Conservation (phyloP, 2,329 filamentous ascomycete species). For the Stenocarpella maydis region DNA sequence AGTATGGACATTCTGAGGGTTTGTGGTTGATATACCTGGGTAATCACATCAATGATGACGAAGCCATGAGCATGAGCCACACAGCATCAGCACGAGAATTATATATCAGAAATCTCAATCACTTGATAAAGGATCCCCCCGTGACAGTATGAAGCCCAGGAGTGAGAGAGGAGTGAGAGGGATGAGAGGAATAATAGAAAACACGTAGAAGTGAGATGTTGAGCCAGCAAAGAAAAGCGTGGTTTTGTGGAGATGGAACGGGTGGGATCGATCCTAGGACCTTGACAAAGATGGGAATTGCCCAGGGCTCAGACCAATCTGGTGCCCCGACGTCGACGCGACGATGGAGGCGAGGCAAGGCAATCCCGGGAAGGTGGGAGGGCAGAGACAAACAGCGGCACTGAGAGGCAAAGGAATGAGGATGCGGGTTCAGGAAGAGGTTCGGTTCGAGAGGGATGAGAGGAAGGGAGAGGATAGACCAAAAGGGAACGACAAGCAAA, state of each 20-base stretch:
- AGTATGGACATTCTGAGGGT: constrained; percentile 33
- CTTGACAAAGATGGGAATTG: constrained; percentile 19
- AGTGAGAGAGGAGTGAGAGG: neutral
- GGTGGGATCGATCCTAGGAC: constrained; percentile 18
- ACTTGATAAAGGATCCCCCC: neutral
- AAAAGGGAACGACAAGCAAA: neutral
- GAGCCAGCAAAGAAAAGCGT: constrained; percentile 17
- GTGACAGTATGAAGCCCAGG: neutral
- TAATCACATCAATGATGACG: constrained; percentile 36
- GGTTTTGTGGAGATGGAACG: constrained; percentile 25
- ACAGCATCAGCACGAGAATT: constrained; percentile 33
- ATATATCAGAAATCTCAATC: constrained; percentile 25
- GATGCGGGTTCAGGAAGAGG: neutral
- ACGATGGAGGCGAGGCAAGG: neutral
- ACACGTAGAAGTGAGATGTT: neutral
- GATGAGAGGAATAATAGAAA: neutral
- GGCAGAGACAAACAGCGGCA: neutral
- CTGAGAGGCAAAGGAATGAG: neutral
- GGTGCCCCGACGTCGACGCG: constrained; percentile 1
- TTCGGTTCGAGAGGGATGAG: neutral
- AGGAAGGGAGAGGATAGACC: neutral
- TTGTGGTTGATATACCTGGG: constrained; percentile 35
- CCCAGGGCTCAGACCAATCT: constrained; percentile 23
- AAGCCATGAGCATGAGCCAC: constrained; percentile 34
- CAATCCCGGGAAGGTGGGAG: neutral